Conservation (phyloP, 805 yeast genomes). For the Lachancea thermotolerans region DNA sequence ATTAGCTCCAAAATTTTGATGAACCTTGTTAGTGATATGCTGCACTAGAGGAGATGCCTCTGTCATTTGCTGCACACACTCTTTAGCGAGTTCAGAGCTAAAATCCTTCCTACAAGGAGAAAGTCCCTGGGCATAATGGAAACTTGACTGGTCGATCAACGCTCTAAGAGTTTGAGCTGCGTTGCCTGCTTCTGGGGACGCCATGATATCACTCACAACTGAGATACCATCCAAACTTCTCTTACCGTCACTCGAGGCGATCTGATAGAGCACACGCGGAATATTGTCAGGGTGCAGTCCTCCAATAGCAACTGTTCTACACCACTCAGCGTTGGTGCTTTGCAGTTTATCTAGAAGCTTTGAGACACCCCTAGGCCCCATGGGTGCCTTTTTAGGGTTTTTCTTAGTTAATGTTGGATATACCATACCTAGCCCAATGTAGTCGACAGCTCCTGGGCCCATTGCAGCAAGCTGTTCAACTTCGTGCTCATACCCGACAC, state of each 20-base stretch:
- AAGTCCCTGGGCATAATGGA: slow-evolving; percentile 8
- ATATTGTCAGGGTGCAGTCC: slow-evolving; percentile 65
- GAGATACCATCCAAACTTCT: slow-evolving; percentile 71
- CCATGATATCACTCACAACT: slow-evolving; percentile 82
- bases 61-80: slow-evolving; percentile 23
- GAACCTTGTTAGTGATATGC: slow-evolving; percentile 86
- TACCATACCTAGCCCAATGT: slow-evolving; percentile 79
- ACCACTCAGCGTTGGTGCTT: slow-evolving; percentile 28
- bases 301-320: slow-evolving; percentile 72
- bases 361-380: slow-evolving; percentile 66
- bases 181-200: slow-evolving; percentile 43
- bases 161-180: slow-evolving; percentile 40
- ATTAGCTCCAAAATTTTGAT: slow-evolving; percentile 81
- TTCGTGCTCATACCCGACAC: slow-evolving; percentile 57
- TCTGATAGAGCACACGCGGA: slow-evolving; percentile 46
- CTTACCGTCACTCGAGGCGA: slow-evolving; percentile 38
- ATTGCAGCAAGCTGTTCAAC: slow-evolving; percentile 26
- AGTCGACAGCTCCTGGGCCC: slow-evolving; percentile 47
- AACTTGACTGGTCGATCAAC: slow-evolving; percentile 17
- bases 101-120: background rate
- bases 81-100: slow-evolving; percentile 14
- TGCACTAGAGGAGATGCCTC: slow-evolving; percentile 59
- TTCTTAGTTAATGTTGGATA: slow-evolving; percentile 70
- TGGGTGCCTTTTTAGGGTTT: slow-evolving; percentile 44
- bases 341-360: slow-evolving; percentile 44